Conservation (phyloP, 2,329 filamentous ascomycete species). For the Sclerotinia nivalis region DNA sequence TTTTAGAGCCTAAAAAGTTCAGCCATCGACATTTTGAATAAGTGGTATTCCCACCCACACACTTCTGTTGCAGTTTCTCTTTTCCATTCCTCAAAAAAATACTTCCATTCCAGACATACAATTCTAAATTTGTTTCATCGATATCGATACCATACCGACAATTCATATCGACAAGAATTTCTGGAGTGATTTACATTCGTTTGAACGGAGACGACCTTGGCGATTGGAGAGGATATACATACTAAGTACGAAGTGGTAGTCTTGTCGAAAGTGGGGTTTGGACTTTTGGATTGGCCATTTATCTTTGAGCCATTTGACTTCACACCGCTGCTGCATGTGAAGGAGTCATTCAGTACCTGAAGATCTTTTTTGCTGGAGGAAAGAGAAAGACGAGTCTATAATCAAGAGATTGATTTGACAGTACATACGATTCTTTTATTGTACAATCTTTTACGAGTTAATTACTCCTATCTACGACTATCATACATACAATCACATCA, state of each 20-base stretch:
- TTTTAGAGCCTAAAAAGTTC: constrained; percentile 1
- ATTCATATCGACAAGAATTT: neutral
- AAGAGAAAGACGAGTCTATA: neutral
- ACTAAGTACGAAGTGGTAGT: neutral
- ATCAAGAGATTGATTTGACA: neutral
- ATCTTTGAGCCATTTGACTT: constrained; percentile 9
- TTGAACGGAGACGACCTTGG: neutral
- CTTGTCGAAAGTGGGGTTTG: constrained; percentile 6
- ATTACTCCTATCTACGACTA: constrained; percentile 5
- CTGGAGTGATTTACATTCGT: neutral
- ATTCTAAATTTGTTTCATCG: neutral
- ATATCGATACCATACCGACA: neutral
- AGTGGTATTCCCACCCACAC: neutral
- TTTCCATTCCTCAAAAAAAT: constrained; percentile 3
- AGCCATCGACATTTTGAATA: constrained; percentile 16
- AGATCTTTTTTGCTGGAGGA: constrained; percentile 12
- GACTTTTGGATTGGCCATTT: constrained; percentile 10
- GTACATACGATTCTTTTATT: constrained; percentile 9
- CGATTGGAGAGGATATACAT: neutral
- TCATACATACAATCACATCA: neutral
- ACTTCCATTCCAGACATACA: constrained; percentile 12
- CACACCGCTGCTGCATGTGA: constrained; percentile 22
- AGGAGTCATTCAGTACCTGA: constrained; percentile 19
- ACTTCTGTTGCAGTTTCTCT: neutral
- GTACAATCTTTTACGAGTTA: constrained; percentile 2